Evolutionary conservation across 1,284 basidiomycete genomes (phyloP), one percentile per base, ranked within the genome.

Genomic region (Trichosporon sp.): DNA sequence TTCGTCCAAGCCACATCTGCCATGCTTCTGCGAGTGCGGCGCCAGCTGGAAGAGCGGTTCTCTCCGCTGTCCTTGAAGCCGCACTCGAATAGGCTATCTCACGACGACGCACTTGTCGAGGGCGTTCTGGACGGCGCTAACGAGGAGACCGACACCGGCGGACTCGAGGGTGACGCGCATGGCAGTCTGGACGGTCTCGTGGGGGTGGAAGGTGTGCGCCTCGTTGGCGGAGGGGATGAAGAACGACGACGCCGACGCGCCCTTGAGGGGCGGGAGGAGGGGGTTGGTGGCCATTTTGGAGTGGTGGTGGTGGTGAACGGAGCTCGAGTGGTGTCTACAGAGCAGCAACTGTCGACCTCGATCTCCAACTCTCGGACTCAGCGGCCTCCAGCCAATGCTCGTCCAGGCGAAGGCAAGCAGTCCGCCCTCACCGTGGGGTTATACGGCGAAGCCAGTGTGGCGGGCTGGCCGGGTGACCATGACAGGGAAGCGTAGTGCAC

Each of bases 71-170:
- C 23, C 9, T 32, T 21, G 51, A 31, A n/a, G 27, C 27, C 31
- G 6, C 6, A 5, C 38, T 21, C 15, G 35, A 21, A 9, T 29
- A 60, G n/a, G 7, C 58, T n/a, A 15, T 23, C 29, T 15, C n/a
- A 15, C 15, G 11, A 23, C 21, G 21, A 79, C 81, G 73, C 73
- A 83, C 81, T 75, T 87, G 64, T 89, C 88, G 72, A 96, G 84
- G 56, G 93, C 90, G 86, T 95, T 95, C 84, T 94, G 92, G 53
- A 94, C 86, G 25, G 91, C 86, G 77, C 91, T 91, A 81, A 92
- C 88, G 79, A 93, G 86, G 70, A 89, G 85, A 60, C 93, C 93
- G 67, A 92, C 88, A 69, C 86, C 87, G 51, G 88, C 91, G 68
- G 88, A 87, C 80, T 92, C 89, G 18, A 91, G 83, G 47, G 88